Evolutionary conservation across 2,329 filamentous ascomycete genomes (phyloP), one percentile per base, ranked within the genome.

Genomic region (Fusarium palustre): DNA sequence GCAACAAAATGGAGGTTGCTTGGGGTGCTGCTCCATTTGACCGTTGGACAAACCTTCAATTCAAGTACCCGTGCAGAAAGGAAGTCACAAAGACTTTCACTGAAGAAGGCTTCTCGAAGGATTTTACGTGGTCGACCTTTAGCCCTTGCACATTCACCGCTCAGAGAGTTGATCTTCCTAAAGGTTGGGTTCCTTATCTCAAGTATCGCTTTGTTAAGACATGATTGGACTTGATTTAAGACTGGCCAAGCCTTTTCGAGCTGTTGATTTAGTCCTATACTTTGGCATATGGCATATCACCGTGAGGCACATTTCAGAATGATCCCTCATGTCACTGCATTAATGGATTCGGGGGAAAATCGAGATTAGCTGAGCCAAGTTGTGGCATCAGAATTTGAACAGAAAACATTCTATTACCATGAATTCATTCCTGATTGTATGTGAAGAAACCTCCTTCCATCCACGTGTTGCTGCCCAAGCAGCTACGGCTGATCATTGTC

Each of bases 131-230:
- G 64, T 64, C 62, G 2, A 67, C 53, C 5, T 70, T 67, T 6
- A 67, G 39, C 15, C 48, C 53, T 5, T 70, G 67, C 8, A 43
- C 41, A 9, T 70, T 64, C 36, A 62, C 54, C 24, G 9, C 66
- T 4, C 58, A 70, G 10, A 50, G 28, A 36, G 22, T 70, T 3
- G 55, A 68, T 25, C 49, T 70, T 15, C 48, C 65, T 2, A 60
- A 55, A 38, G 39, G 61, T 7, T 70, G 67, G 67, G 39, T 70
- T 16, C 67, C 67, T 16, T 68, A 57, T n/a, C 10, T 70, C 3
- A 70, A 70, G n/a, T 70, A 70, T 46, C 55, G 66, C 4, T 64
- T 69, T 34, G 62, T 58, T 7, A 62, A 68, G 45, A 16, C 12
- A 9, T 64, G 3, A 38, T 11, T 12, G 18, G 11, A 18, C 36